Conservation (phyloP, 129 eudicot genomes). For the Flaveria sonorensis region DNA sequence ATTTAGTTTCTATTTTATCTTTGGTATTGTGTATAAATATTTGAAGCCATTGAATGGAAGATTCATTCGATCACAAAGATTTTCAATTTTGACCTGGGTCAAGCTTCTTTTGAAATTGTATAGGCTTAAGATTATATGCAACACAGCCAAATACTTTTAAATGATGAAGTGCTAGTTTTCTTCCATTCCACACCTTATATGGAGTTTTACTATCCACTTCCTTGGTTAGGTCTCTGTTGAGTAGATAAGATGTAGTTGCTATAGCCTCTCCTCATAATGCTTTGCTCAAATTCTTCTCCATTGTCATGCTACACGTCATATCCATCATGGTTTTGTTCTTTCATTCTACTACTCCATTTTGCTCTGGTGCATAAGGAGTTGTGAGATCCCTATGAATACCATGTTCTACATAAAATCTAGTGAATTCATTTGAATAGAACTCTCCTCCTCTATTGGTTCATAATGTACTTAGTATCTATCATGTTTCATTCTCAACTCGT, state of each 20-base stretch:
- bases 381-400: not conserved
- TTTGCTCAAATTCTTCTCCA: not conserved
- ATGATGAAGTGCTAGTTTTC: not conserved
- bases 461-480: too few species aligned
- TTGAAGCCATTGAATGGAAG: too few species aligned
- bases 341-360: not conserved
- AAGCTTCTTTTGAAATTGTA: too few species aligned
- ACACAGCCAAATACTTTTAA: slow-evolving; percentile 9
- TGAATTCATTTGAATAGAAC: not conserved
- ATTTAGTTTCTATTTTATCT: too few species aligned
- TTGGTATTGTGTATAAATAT: too few species aligned
- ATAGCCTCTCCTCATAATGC: not conserved
- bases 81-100: too few species aligned
- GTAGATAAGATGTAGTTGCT: not conserved
- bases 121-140: too few species aligned
- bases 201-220: not conserved
- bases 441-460: not conserved
- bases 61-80: too few species aligned
- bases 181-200: not conserved
- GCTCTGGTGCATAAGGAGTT: not conserved
- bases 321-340: slow-evolving; percentile 4
- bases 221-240: not conserved
- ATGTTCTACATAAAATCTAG: not conserved
- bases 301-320: not conserved
- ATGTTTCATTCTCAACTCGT: too few species aligned